Conservation (phyloP, 2,329 filamentous ascomycete species). For the Fusarium sp. region DNA sequence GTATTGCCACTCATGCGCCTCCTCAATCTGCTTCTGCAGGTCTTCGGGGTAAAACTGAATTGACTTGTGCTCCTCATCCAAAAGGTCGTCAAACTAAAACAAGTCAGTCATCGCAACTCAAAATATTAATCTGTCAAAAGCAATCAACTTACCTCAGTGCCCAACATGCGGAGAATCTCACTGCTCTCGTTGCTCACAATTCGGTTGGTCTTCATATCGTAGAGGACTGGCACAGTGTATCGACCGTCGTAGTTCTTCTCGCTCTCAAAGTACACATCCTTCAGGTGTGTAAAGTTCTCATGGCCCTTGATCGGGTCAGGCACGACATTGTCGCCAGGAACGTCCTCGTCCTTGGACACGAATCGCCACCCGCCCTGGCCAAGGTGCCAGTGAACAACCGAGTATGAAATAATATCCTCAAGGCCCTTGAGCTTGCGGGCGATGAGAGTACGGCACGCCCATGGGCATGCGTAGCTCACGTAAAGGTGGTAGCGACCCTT, state of each 20-base stretch:
- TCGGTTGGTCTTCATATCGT: constrained; percentile 77
- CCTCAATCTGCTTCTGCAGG: constrained; percentile 77
- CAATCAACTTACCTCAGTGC: constrained; percentile 67
- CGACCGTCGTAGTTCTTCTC: constrained; percentile 79
- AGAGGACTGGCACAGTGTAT: constrained; percentile 89
- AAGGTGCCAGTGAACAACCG: constrained; percentile 94
- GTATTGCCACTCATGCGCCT: constrained; percentile 84
- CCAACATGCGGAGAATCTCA: constrained; percentile 93
- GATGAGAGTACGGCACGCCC: constrained; percentile 91
- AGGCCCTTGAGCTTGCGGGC: constrained; percentile 91
- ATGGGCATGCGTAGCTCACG: constrained; percentile 93
- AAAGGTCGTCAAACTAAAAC: constrained; percentile 74
- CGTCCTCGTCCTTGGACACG: constrained; percentile 67
- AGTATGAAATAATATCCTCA: constrained; percentile 82
- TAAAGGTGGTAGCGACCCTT: constrained; percentile 94
- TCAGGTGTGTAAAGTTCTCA: constrained; percentile 74
- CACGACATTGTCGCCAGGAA: constrained; percentile 71
- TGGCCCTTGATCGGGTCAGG: constrained; percentile 77
- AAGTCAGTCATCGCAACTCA: not conserved
- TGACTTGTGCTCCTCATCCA: constrained; percentile 68
- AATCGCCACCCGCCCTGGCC: constrained; percentile 82
- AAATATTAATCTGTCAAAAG: too few species aligned
- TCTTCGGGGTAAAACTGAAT: constrained; percentile 75
- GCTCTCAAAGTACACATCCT: constrained; percentile 81
- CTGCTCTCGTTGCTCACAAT: constrained; percentile 94